Evolutionary conservation across 805 yeast species (phyloP).

Genomic region (Peterozyma xylosa): DNA sequence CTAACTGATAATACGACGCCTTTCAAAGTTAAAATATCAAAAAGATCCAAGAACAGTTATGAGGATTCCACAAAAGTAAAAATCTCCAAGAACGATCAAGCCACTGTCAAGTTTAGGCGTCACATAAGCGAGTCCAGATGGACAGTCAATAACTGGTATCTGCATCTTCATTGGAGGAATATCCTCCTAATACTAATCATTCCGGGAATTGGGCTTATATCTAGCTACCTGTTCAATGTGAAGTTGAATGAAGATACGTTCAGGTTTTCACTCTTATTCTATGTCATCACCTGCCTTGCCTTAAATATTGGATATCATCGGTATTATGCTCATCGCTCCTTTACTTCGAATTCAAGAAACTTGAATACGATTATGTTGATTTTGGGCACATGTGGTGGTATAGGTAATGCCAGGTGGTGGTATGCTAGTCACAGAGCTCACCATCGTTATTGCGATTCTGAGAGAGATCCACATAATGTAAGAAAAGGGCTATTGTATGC

Average conservation of each 20-base stretch:
- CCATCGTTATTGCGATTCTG: constrained; percentile 84
- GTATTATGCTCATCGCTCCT: constrained; percentile 59
- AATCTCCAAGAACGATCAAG: not conserved
- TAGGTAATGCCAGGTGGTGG: constrained; percentile 78
- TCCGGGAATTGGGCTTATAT: constrained; percentile 42
- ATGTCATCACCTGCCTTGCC: constrained; percentile 56
- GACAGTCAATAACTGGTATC: constrained; percentile 65
- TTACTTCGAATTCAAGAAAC: constrained; percentile 30
- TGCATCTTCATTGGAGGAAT: constrained; percentile 73
- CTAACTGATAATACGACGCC: not conserved
- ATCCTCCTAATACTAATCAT: constrained; percentile 44
- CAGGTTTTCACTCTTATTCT: constrained; percentile 44
- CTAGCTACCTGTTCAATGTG: constrained; percentile 28
- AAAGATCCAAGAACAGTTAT: not conserved
- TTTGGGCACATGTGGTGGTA: constrained; percentile 64
- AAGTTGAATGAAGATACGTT: constrained; percentile 43
- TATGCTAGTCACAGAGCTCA: constrained; percentile 81
- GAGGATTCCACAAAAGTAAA: not conserved
- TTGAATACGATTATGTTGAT: constrained; percentile 45
- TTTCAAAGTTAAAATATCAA: not conserved
- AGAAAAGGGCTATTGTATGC: constrained; percentile 76
- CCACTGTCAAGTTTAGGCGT: constrained; percentile 13
- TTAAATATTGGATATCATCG: constrained; percentile 83
- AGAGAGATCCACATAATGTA: constrained; percentile 80
- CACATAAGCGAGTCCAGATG: constrained; percentile 71